Percentiles rank a stretch among this genome's conserved stretches.
Conservation (phyloP, 2,329 filamentous ascomycete genomes). For the Fusarium ramigenum region DNA sequence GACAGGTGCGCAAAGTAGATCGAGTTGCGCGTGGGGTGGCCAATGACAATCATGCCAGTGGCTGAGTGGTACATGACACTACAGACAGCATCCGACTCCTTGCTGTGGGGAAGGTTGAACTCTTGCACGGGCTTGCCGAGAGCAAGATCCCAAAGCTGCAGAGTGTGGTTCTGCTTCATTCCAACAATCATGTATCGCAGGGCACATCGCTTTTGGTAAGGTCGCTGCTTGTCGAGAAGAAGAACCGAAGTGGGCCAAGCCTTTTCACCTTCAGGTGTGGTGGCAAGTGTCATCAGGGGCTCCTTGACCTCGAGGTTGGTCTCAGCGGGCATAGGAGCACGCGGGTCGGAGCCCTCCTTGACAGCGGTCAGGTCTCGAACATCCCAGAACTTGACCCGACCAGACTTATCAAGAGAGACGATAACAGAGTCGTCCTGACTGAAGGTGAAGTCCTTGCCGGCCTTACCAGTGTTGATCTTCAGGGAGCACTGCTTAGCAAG, state of each 20-base stretch:
- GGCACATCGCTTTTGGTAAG: conserved; percentile 89
- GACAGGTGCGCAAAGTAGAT: conserved; percentile 97
- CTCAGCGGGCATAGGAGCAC: conserved; percentile 62
- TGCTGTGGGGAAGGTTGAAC: conserved; percentile 93
- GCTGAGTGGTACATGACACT: conserved; percentile 93
- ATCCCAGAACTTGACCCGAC: conserved; percentile 98
- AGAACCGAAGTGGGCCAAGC: conserved; percentile 96
- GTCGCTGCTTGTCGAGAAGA: conserved; percentile 94
- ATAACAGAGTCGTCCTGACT: conserved; percentile 96
- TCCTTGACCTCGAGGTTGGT: conserved; percentile 80
- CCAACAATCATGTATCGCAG: conserved; percentile 96
- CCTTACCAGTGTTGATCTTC: conserved; percentile 96
- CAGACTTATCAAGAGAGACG: conserved; percentile 95
- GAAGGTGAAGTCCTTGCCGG: conserved; percentile 97
- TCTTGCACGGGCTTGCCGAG: conserved; percentile 96
- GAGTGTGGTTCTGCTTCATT: conserved; percentile 98
- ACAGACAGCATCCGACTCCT: conserved; percentile 97
- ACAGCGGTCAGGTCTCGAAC: conserved; percentile 77
- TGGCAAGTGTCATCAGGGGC: conserved; percentile 86
- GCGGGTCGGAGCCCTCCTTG: conserved; percentile 61
- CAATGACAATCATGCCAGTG: conserved; percentile 93
- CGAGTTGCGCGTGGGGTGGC: conserved; percentile 95
- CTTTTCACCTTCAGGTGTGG: conserved; percentile 88
- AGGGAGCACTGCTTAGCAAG: conserved; percentile 87
- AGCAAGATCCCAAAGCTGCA: conserved; percentile 97